Percentiles rank a stretch among this genome's conserved stretches.
These are phyloP conservation scores for Salinomyces thailandicus DNA, from an alignment of 2,329 filamentous ascomycete genomes.

Conservation along the genomic window DNA sequence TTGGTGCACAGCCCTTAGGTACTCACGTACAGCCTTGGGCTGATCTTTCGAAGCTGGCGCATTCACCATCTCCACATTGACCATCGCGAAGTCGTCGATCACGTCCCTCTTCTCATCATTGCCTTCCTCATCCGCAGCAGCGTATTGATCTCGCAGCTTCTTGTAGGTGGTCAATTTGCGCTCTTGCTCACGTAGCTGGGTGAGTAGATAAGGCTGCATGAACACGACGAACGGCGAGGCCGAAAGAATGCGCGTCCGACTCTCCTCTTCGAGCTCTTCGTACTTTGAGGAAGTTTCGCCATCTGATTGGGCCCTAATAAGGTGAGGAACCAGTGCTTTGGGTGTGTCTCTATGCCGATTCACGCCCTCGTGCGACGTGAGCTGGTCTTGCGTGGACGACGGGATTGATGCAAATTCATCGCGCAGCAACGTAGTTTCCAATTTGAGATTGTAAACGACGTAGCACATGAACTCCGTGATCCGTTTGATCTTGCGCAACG, in stretches of 20 bases:
- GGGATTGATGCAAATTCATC: constrained; percentile 87
- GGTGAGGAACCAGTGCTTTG: constrained; percentile 2
- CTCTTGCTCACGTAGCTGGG: constrained; percentile 86
- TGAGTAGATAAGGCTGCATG: constrained; percentile 82
- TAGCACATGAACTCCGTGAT: constrained; percentile 99
- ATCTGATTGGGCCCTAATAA: constrained; percentile 26
- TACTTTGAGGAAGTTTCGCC: constrained; percentile 63
- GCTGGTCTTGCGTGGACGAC: constrained; percentile 34
- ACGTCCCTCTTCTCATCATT: constrained; percentile 21
- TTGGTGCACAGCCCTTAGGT: constrained; percentile 87
- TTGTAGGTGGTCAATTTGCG: constrained; percentile 71
- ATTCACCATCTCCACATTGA: constrained; percentile 92
- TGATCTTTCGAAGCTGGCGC: constrained; percentile 74
- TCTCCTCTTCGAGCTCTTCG: constrained; percentile 86
- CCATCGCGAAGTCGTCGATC: constrained; percentile 63
- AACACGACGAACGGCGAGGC: constrained; percentile 96
- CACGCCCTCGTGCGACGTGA: constrained; percentile 12
- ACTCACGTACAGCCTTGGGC: constrained; percentile 80
- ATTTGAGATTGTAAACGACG: constrained; percentile 92
- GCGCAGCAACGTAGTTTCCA: constrained; percentile 87
- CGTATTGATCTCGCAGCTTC: constrained; percentile 64
- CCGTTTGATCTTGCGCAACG: constrained; percentile 70
- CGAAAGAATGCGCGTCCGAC: constrained; percentile 85
- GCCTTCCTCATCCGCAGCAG: constrained; percentile 29
- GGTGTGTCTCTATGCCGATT: constrained; percentile 3